Conservation (phyloP, 2,329 filamentous ascomycete species). For the Calonectria pteridis region DNA sequence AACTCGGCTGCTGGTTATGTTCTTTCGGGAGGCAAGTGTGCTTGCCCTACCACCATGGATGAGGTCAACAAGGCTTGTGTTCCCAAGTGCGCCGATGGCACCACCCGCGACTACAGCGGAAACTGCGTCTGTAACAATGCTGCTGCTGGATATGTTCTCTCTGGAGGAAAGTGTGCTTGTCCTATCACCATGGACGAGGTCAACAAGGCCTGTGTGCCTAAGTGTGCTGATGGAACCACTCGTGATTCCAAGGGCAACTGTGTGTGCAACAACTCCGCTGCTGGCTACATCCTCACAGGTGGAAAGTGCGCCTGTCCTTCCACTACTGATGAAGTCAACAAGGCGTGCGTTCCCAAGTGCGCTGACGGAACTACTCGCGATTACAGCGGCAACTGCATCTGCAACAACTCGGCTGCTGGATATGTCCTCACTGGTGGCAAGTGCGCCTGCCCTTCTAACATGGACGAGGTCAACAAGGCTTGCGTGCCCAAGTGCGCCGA, state of each 20-base stretch:
- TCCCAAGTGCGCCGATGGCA: neutral
- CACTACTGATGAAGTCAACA: neutral
- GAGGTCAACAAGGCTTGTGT: neutral
- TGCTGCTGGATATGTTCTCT: neutral
- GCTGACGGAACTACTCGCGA: neutral
- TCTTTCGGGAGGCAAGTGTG: neutral
- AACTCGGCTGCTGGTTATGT: neutral
- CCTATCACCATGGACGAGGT: no score
- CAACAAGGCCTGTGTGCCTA: no score
- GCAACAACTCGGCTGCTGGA: neutral
- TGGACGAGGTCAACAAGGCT: neutral
- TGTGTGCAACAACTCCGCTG: neutral
- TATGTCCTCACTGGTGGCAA: neutral
- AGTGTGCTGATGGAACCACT: no score
- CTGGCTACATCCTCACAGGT: neutral
- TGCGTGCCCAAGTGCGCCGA: neutral
- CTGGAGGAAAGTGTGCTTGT: no score
- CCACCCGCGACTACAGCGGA: neutral
- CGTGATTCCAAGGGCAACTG: neutral
- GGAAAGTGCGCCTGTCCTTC: neutral
- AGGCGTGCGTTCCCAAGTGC: neutral
- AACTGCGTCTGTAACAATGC: neutral
- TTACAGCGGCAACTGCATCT: neutral
- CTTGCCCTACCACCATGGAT: neutral
- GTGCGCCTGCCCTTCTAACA: neutral